Evolutionary conservation across 129 eudicot genomes (phyloP).

Genomic region (Saussurea involucrata): DNA sequence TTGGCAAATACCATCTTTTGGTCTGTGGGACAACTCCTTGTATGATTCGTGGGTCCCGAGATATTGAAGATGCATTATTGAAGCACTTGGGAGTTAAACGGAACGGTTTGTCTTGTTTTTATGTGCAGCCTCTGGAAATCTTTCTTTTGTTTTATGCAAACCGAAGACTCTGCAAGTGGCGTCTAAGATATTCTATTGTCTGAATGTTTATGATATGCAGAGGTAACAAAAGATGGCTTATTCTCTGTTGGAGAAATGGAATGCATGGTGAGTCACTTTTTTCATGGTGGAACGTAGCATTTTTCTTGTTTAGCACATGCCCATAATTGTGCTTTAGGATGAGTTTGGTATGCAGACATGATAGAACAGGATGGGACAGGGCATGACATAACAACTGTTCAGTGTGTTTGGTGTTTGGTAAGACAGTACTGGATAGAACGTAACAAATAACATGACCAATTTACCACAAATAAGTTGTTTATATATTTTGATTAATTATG

Average conservation of each 20-base stretch:
- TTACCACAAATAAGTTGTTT: too few relatives aligned
- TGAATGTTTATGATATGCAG: slow-evolving; percentile 40
- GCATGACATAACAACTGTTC: too few relatives aligned
- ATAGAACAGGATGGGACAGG: too few relatives aligned
- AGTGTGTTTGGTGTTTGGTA: too few relatives aligned
- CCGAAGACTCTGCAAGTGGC: slow-evolving; percentile 1
- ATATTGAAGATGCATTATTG: slow-evolving; percentile 78
- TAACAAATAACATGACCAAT: too few relatives aligned
- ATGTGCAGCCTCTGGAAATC: neutral
- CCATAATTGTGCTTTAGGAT: neutral
- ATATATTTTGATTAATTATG: too few relatives aligned
- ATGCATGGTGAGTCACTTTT: slow-evolving; percentile 79
- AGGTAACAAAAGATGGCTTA: slow-evolving; percentile 94
- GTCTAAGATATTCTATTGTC: slow-evolving; percentile 1
- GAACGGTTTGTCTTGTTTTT: slow-evolving; percentile 52
- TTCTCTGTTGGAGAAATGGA: slow-evolving; percentile 99
- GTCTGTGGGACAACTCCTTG: slow-evolving; percentile 99
- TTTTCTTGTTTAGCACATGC: neutral
- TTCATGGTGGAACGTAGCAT: neutral
- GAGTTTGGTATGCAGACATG: too few relatives aligned
- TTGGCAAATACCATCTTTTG: slow-evolving; percentile 97
- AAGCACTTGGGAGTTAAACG: slow-evolving; percentile 96
- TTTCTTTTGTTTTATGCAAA: neutral
- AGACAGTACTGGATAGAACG: too few relatives aligned
- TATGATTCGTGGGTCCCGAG: slow-evolving; percentile 98